Base-by-base conservation (phyloP, 345 rosid genomes). In the Lagerstroemia speciosa region DNA sequence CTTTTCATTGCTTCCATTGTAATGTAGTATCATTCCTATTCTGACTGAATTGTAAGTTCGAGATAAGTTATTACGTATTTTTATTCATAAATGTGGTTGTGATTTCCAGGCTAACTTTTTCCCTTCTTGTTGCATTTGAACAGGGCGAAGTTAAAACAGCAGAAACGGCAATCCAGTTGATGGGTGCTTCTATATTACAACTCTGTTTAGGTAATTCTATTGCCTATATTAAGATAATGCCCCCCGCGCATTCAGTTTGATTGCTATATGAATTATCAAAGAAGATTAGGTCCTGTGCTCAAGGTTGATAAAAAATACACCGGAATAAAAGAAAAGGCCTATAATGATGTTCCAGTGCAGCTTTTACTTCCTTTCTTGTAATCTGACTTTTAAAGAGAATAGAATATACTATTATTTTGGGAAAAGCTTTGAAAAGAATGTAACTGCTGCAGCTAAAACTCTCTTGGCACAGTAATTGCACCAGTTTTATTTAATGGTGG, bases 141-240 rank as follows among this genome's bases (percentile, higher is more conserved):
- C 79, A 88, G 90, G 89, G 80, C 50, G 97, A 90, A 79, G 87
- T 88, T 48, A 79, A 74, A 69, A 84, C 74, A 70, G 92, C 92
- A 6, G 89, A 85, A 73, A 89, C 76, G 77, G 92, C 98, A 64
- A 79, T 91, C 75, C 79, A 78, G 61, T 72, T 82, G 60, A 79
- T 93, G 87, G 97, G 97, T 29, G 93, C 87, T 77, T 89, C 93
- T 19, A 6, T 81, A 61, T 74, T 91, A 76, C 78, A 86, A 71
- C 73, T 84, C 57, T 79, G 81, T 70, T 67, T 85, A 67, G 96
- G 97, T 89, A 29, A 61, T 67, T 62, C 53, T 69, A 14, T 29
- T 30, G 14, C 20, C 37, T 65, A 5, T 37, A 22, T 71, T 34
- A 45, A 34, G 65, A 62, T 36, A 36, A 36, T 36, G 38, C 38